These are phyloP conservation scores for Solanum boliviense DNA, from an alignment of 257 asterid genomes.

Conservation along the genomic window DNA sequence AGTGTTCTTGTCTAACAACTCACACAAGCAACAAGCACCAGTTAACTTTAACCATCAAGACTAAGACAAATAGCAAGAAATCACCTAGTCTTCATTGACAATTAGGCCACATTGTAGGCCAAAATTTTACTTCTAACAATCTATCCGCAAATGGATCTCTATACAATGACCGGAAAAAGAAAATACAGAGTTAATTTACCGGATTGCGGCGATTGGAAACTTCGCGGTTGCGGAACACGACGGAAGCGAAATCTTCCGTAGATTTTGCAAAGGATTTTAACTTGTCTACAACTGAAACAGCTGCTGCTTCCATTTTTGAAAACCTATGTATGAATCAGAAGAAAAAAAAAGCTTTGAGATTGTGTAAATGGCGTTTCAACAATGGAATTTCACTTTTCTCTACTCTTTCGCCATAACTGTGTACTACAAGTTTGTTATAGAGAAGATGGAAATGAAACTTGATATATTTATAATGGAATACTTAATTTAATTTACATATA, in stretches of 20 bases:
- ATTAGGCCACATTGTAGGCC: neutral
- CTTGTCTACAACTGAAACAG: slow-evolving; percentile 27
- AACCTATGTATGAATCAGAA: neutral
- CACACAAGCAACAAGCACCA: neutral
- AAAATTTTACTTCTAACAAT: neutral
- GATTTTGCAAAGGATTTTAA: slow-evolving; percentile 38
- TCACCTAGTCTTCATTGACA: neutral
- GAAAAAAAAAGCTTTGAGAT: neutral
- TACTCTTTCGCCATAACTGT: neutral
- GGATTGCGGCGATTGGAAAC: slow-evolving; percentile 41
- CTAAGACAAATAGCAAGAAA: neutral
- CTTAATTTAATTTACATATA: too few relatives aligned
- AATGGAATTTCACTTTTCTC: neutral
- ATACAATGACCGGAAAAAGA: neutral
- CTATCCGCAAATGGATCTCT: neutral
- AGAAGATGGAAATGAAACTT: too few relatives aligned
- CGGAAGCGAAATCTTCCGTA: slow-evolving; percentile 31
- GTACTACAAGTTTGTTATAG: neutral
- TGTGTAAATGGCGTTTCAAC: neutral
- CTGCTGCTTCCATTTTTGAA: slow-evolving; percentile 38
- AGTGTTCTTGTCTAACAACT: neutral
- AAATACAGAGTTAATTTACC: slow-evolving; percentile 21
- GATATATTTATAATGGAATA: too few relatives aligned
- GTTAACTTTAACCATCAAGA: neutral
- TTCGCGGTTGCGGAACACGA: slow-evolving; percentile 20